Evolutionary conservation across 331 rosid genomes (phyloP).

Genomic region (Saraca asoca): DNA sequence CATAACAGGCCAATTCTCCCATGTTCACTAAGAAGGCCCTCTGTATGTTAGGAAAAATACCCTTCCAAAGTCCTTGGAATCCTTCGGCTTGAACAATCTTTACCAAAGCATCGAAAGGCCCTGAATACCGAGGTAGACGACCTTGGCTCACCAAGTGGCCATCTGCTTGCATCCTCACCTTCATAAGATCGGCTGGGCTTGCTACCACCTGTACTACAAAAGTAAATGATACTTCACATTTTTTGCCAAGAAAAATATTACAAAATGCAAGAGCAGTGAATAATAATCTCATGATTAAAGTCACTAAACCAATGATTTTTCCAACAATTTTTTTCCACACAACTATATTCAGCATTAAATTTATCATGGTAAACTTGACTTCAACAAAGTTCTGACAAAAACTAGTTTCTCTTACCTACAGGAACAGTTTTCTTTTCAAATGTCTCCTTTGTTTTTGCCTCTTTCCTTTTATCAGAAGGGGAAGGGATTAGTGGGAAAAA

Average conservation of each 20-base stretch:
- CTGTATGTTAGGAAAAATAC: conserved; percentile 79
- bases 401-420: not conserved
- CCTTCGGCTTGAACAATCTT: conserved; percentile 73
- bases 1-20: conserved; percentile 91
- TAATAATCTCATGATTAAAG: not conserved
- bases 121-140: conserved; percentile 66
- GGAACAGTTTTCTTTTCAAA: not conserved
- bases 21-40: conserved; percentile 89
- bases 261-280: not conserved
- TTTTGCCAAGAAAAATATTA: conserved; percentile 29
- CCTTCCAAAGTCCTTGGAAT: conserved; percentile 75
- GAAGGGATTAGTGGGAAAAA: no score
- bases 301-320: conserved; percentile 15
- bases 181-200: conserved; percentile 98
- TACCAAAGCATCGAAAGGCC: conserved; percentile 66
- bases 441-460: not conserved
- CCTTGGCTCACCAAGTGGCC: conserved; percentile 63
- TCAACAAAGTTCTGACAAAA: conserved; percentile 6
- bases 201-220: conserved; percentile 70
- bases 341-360: conserved; percentile 3
- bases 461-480: not conserved
- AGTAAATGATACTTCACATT: conserved; percentile 32
- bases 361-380: conserved; percentile 17
- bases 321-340: not conserved
- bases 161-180: conserved; percentile 96